Evolutionary conservation across 2,329 filamentous ascomycete genomes (phyloP).

Genomic region (Penicillium sp.): DNA sequence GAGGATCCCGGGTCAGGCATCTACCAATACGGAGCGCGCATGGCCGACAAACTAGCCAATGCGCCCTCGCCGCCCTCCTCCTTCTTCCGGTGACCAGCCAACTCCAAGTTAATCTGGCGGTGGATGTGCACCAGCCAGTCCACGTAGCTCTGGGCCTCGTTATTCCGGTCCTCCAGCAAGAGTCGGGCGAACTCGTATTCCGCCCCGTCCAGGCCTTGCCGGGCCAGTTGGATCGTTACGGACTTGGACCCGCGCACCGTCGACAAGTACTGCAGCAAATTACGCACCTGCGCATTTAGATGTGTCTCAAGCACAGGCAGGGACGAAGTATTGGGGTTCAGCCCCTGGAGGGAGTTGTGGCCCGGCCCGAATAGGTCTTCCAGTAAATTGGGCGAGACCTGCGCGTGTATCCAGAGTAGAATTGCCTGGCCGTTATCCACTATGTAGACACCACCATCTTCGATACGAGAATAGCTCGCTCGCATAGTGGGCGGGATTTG

Average conservation of each 20-base stretch:
- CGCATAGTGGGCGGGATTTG: slow-evolving; percentile 77
- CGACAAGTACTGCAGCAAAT: slow-evolving; percentile 83
- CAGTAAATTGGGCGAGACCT: slow-evolving; percentile 88
- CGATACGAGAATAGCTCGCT: slow-evolving; percentile 80
- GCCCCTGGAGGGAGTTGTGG: slow-evolving; percentile 64
- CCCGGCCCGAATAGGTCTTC: slow-evolving; percentile 84
- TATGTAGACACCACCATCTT: slow-evolving; percentile 89
- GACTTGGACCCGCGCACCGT: slow-evolving; percentile 80
- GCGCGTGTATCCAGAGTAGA: slow-evolving; percentile 86
- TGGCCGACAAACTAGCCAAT: slow-evolving; percentile 44
- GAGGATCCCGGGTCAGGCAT: not conserved
- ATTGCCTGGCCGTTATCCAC: slow-evolving; percentile 94
- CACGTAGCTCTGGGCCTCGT: slow-evolving; percentile 96
- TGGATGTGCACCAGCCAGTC: slow-evolving; percentile 98
- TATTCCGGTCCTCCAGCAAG: slow-evolving; percentile 91
- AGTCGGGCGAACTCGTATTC: slow-evolving; percentile 95
- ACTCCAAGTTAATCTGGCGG: slow-evolving; percentile 85
- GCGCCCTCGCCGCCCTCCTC: slow-evolving; percentile 45
- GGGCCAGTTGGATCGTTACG: slow-evolving; percentile 80
- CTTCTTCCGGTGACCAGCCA: slow-evolving; percentile 51
- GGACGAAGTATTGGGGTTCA: slow-evolving; percentile 77
- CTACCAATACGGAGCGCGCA: slow-evolving; percentile 48
- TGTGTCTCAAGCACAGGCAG: slow-evolving; percentile 86
- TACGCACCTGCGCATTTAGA: slow-evolving; percentile 90
- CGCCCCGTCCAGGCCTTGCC: slow-evolving; percentile 89